phyloP scores from a whole-genome alignment of 352 stramenopile species.

The Globisporangium orthogonon region DNA sequence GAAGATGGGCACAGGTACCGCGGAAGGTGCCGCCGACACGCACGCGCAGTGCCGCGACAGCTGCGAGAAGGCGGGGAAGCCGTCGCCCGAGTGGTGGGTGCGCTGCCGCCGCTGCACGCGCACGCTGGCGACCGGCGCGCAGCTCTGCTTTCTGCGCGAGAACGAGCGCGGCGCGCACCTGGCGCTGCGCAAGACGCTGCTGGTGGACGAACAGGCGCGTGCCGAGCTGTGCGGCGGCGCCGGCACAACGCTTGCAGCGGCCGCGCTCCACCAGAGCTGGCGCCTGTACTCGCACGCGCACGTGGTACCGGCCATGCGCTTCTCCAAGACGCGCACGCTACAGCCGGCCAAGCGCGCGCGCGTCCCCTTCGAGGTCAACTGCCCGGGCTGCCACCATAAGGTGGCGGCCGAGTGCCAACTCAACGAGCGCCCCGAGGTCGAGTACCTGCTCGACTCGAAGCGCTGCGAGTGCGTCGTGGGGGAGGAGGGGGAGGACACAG shows the following conservation, averaged over 20 bases:
- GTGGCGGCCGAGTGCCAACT: constrained; percentile 45
- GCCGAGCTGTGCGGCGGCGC: neutral
- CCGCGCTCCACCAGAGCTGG: constrained; percentile 17
- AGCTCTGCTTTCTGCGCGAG: constrained; percentile 15
- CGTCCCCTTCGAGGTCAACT: constrained; percentile 52
- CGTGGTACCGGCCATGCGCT: constrained; percentile 25
- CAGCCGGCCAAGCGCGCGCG: constrained; percentile 29
- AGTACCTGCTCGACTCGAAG: constrained; percentile 51
- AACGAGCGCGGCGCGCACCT: constrained; percentile 14
- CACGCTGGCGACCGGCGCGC: constrained; percentile 4
- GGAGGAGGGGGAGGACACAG: constrained; percentile 5
- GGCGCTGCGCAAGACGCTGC: constrained; percentile 10
- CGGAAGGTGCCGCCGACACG: neutral
- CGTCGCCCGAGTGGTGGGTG: constrained; percentile 7
- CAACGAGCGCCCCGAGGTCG: constrained; percentile 26
- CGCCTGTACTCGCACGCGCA: constrained; percentile 20
- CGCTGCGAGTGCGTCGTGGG: constrained; percentile 30
- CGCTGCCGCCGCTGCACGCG: constrained; percentile 10
- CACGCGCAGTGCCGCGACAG: neutral
- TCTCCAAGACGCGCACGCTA: constrained; percentile 40
- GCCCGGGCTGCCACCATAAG: constrained; percentile 36
- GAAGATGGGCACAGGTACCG: neutral
- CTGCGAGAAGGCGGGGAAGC: neutral
- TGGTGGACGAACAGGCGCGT: constrained; percentile 5
- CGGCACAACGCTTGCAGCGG: no score